Evolutionary conservation across 257 asterid genomes (phyloP), one percentile per base, ranked within the genome.

Genomic region (Salvia rosmarinus): DNA sequence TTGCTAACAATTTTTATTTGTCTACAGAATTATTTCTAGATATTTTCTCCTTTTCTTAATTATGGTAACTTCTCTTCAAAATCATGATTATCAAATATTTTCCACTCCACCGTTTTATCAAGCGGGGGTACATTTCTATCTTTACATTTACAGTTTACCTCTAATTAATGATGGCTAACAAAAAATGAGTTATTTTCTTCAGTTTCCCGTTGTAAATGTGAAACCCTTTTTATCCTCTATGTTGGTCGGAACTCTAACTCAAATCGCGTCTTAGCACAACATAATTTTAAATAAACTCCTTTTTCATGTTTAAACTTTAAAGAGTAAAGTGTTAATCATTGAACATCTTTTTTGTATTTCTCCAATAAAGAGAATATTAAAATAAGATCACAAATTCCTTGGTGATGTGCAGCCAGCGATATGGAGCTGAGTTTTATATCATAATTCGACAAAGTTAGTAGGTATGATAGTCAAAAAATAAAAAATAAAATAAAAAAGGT

Each of bases 401-500:
- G 49, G 9, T 63, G 51, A 14, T 50, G 65, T 62, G n/a, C n/a
- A n/a, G n/a, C n/a, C n/a, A n/a, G n/a, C n/a, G n/a, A n/a, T n/a
- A n/a, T n/a, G n/a, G n/a, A n/a, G n/a, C n/a, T n/a, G n/a, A n/a
- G n/a, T n/a, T n/a, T n/a, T 9, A 39, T 60, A n/a, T 49, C 14
- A 58, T 51, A 8, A 60, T 50, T 51, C 50, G 32, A 37, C 51
- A 60, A 59, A 68, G 50, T 25, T 49, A 44, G 60, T 67, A 75
- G 74, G 47, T 46, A 9, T 25, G 14, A 56, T 17, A 61, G 80
- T 68, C 71, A 69, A 75, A 68, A n/a, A n/a, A n/a, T n/a, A n/a
- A n/a, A n/a, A n/a, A n/a, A 40, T 50, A 37, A 61, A 4, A 68
- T 47, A 7, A 39, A 21, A 52, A 39, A 69, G n/a, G 76, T 61